Percentiles rank a stretch among this genome's conserved stretches.
Evolutionary conservation across 768 basidiomycete genomes (phyloP).

Genomic region (Mycena galericulata): DNA sequence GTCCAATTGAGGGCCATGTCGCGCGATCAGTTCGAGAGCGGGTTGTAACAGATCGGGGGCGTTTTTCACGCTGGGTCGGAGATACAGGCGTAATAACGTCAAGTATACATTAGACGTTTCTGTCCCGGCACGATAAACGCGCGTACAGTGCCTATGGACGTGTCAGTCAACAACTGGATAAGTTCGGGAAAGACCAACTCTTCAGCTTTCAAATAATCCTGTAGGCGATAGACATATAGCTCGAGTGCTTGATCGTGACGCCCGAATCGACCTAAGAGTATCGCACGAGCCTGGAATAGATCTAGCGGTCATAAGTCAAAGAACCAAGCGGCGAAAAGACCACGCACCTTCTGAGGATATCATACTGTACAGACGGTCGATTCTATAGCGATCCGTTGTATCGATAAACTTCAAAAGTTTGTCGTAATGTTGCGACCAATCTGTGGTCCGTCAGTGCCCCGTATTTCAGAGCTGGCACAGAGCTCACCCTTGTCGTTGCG

Average conservation of each 20-base stretch:
- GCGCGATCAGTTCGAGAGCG: slow-evolving; percentile 88
- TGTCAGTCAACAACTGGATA: slow-evolving; percentile 4
- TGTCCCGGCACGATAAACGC: slow-evolving; percentile 71
- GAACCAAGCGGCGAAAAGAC: background rate
- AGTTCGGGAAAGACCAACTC: slow-evolving; percentile 63
- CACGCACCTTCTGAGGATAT: slow-evolving; percentile 83
- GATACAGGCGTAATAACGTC: slow-evolving; percentile 87
- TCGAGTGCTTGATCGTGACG: slow-evolving; percentile 96
- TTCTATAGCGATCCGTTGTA: slow-evolving; percentile 72
- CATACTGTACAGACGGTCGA: slow-evolving; percentile 85
- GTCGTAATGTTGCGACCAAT: slow-evolving; percentile 63
- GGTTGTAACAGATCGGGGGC: slow-evolving; percentile 75
- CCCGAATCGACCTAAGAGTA: slow-evolving; percentile 89
- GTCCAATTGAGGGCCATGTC: slow-evolving; percentile 87
- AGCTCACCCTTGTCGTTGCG: slow-evolving; percentile 68
- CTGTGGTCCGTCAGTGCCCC: slow-evolving; percentile 17
- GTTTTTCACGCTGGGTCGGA: slow-evolving; percentile 72
- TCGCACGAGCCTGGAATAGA: slow-evolving; percentile 91
- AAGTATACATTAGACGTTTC: slow-evolving; percentile 79
- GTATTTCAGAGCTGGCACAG: background rate
- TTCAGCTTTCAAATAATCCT: slow-evolving; percentile 90
- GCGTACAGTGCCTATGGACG: slow-evolving; percentile 85
- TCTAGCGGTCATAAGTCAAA: slow-evolving; percentile 56
- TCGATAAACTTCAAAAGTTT: slow-evolving; percentile 85
- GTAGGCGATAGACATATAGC: slow-evolving; percentile 90